Conservation (phyloP, 306 rosid species). For the Lupinus albus region DNA sequence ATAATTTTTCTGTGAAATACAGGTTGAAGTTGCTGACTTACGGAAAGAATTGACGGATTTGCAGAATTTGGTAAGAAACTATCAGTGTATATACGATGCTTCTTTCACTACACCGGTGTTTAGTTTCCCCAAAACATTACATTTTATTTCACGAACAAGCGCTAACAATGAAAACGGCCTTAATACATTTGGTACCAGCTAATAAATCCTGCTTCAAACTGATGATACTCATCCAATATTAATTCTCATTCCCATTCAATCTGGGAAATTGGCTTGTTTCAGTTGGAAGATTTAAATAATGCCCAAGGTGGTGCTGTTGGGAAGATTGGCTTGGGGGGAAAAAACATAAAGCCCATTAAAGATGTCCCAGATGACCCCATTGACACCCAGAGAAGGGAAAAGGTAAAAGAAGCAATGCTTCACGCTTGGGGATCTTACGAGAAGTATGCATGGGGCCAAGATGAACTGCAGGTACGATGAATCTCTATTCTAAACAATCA, state of each 20-base stretch:
- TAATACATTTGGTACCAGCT: conserved; percentile 7
- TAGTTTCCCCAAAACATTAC: conserved; percentile 5
- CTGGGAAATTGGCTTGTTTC: conserved; percentile 41
- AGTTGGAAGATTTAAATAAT: conserved; percentile 69
- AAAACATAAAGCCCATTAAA: conserved; percentile 38
- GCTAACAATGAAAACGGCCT: conserved; percentile 3
- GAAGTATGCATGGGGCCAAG: conserved; percentile 97
- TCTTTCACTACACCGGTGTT: conserved; percentile 23
- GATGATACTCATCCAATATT: background rate
- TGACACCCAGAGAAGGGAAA: conserved; percentile 72
- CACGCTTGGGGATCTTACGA: conserved; percentile 98
- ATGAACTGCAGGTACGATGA: conserved; percentile 86
- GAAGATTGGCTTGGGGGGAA: conserved; percentile 31
- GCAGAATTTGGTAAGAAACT: conserved; percentile 65
- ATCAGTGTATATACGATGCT: conserved; percentile 5
- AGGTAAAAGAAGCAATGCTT: conserved; percentile 93
- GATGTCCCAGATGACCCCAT: conserved; percentile 66
- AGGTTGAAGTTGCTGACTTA: conserved; percentile 73
- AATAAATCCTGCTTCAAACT: conserved; percentile 6
- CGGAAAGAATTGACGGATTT: conserved; percentile 49
- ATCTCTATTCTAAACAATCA: conserved; percentile 24
- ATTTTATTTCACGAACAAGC: conserved; percentile 26
- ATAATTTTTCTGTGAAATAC: conserved; percentile 46
- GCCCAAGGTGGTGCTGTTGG: conserved; percentile 31
- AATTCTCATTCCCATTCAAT: conserved; percentile 10